These are phyloP conservation scores for Paramyrothecium roridum DNA, from an alignment of 2,329 filamentous ascomycete genomes.

Conservation along the genomic window DNA sequence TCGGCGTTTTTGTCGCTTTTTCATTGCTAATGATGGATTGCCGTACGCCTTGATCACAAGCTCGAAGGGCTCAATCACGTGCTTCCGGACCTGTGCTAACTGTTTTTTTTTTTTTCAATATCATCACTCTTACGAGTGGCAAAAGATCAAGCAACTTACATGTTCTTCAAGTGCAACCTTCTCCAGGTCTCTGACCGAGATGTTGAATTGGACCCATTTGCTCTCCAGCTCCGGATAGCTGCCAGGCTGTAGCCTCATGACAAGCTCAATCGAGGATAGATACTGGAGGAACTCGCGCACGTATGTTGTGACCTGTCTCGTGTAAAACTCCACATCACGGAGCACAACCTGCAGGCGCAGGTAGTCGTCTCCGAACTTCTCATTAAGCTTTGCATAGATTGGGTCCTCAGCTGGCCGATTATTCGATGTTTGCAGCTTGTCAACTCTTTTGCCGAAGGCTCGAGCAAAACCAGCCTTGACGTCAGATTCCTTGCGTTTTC, in stretches of 20 bases:
- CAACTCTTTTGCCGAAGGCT: slow-evolving; percentile 83
- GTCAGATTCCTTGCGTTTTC: slow-evolving; percentile 86
- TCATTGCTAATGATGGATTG: slow-evolving; percentile 84
- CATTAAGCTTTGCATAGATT: slow-evolving; percentile 75
- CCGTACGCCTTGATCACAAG: slow-evolving; percentile 76
- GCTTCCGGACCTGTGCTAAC: slow-evolving; percentile 68
- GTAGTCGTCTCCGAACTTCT: slow-evolving; percentile 89
- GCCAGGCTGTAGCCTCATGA: slow-evolving; percentile 70
- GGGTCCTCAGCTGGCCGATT: slow-evolving; percentile 69
- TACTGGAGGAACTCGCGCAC: slow-evolving; percentile 80
- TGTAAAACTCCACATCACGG: slow-evolving; percentile 90
- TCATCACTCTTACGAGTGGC: background rate
- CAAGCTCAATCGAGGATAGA: slow-evolving; percentile 76
- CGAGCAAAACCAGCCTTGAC: slow-evolving; percentile 81
- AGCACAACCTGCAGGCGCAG: slow-evolving; percentile 89
- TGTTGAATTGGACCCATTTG: slow-evolving; percentile 90
- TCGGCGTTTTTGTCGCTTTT: slow-evolving; percentile 90
- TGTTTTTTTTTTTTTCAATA: slow-evolving; percentile 20
- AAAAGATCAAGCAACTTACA: slow-evolving; percentile 50
- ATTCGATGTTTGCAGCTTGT: slow-evolving; percentile 71
- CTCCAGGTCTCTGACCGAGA: slow-evolving; percentile 82
- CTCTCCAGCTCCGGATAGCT: slow-evolving; percentile 82
- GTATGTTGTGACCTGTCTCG: slow-evolving; percentile 74
- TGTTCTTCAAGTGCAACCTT: slow-evolving; percentile 81
- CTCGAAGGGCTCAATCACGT: slow-evolving; percentile 82